Percentiles rank a stretch among this genome's conserved stretches.
Evolutionary conservation across 495 filamentous ascomycete species (phyloP).

Genomic region (Talaromyces stipitatus): DNA sequence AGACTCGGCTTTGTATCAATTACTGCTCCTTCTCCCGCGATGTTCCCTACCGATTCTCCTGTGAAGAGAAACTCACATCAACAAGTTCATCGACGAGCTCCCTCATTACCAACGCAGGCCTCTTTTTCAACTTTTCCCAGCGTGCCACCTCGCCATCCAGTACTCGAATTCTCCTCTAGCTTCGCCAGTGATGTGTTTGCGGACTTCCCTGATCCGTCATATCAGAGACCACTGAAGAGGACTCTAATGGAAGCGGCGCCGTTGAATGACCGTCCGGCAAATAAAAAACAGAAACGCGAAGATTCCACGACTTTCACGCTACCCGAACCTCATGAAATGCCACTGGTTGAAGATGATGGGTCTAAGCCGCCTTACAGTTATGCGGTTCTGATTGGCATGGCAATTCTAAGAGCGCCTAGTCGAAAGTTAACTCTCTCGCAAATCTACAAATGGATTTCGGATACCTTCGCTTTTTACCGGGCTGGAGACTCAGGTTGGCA

Average conservation of each 20-base stretch:
- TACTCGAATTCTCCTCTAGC: conserved; percentile 10
- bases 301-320: conserved; percentile 40
- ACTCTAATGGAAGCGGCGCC: conserved; percentile 65
- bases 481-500: conserved; percentile 86
- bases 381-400: conserved; percentile 93
- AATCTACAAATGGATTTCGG: conserved; percentile 98
- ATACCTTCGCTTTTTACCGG: conserved; percentile 84
- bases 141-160: conserved; percentile 19
- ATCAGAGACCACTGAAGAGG: conserved; percentile 58
- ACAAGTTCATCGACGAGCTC: conserved; percentile 14
- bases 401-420: conserved; percentile 80
- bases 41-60: conserved; percentile 75
- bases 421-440: conserved; percentile 85
- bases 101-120: conserved; percentile 52
- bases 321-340: conserved; percentile 70
- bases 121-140: conserved; percentile 57
- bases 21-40: conserved; percentile 56
- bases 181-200: conserved; percentile 43
- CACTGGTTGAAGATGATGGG: conserved; percentile 76
- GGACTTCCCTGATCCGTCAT: conserved; percentile 46
- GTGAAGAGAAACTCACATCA: conserved; percentile 63
- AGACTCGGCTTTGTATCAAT: conserved; percentile 53
- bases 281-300: conserved; percentile 55
- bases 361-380: conserved; percentile 87
- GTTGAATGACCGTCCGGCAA: conserved; percentile 56